Evolutionary conservation across 495 filamentous ascomycete genomes (phyloP), one percentile per base, ranked within the genome.

Genomic region (Geopyxis carbonaria): DNA sequence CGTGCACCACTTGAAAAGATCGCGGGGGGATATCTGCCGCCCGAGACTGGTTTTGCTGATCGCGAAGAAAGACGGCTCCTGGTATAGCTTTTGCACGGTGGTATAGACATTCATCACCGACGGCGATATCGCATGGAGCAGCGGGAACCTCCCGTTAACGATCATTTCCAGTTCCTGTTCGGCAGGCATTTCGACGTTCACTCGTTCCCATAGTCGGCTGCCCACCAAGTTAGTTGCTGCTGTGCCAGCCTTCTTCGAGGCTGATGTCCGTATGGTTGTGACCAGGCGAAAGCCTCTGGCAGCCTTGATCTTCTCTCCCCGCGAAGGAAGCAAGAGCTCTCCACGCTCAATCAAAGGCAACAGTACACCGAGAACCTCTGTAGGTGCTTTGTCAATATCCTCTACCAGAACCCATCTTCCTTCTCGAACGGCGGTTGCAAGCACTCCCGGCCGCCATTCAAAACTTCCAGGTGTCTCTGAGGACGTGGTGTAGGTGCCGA

Each of bases 371-470:
- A 95, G 78, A 33, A 94, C 78, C 56, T 94, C 89, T 40, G 78
- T 84, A n/a, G 91, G 86, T 13, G 89, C 91, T 36, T 87, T 78
- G 56, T 99, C 80, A 20, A 99, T 66, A 56, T 99, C 91, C 61
- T 99, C 91, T 39, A 99, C 86, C 40, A 95, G 62, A 4, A 99
- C 75, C 91, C 89, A 95, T 51, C 84, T 71, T 30, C 91, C 91
- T 61, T 95, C 87, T 53, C 66, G 75, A 2, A 93, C 83, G 10
- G 91, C 91, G 25, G 83, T 91, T 0, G 87, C 93, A 43, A 99
- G 62, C 9, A 94, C 78, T 58, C 91, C 91, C n/a, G 89, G 72
- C 35, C 76, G 73, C 91, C 91, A 99, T 20, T 66, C 69, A 50
- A 95, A 95, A 2, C 81, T 80, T 0, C 86, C 91, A 5, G 82